phyloP scores from a whole-genome alignment of 352 stramenopile species.

The Phytophthora foliorum region DNA sequence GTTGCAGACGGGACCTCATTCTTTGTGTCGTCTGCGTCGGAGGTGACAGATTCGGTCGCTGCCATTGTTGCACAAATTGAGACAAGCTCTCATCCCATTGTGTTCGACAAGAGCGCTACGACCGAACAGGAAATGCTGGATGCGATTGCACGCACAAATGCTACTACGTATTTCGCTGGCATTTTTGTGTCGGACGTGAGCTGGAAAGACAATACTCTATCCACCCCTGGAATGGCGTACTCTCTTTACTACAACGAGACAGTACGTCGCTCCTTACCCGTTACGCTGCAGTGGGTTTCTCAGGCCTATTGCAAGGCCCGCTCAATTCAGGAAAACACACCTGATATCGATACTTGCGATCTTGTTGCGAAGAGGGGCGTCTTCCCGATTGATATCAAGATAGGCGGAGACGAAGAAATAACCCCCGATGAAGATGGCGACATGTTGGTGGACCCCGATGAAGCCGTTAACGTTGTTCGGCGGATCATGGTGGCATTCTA shows the following conservation, averaged over 20 bases:
- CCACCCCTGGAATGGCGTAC: slow-evolving; percentile 41
- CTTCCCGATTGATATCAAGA: slow-evolving; percentile 44
- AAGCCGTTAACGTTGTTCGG: slow-evolving; percentile 48
- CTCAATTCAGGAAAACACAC: slow-evolving; percentile 23
- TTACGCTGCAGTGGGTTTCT: slow-evolving; percentile 67
- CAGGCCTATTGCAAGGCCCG: slow-evolving; percentile 65
- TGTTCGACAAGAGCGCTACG: slow-evolving; percentile 39
- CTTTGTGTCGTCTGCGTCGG: slow-evolving; percentile 48
- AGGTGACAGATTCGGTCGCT: slow-evolving; percentile 32
- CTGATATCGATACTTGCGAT: slow-evolving; percentile 44
- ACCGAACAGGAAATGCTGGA: slow-evolving; percentile 54
- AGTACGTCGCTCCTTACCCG: slow-evolving; percentile 65
- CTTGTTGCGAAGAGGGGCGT: slow-evolving; percentile 62
- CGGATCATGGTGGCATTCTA: slow-evolving; percentile 96
- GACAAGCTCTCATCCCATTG: slow-evolving; percentile 29
- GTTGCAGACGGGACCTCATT: slow-evolving; percentile 52
- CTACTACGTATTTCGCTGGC: slow-evolving; percentile 64
- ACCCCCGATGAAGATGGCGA: slow-evolving; percentile 28
- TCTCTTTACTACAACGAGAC: slow-evolving; percentile 78
- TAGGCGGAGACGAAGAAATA: slow-evolving; percentile 30
- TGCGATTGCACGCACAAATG: slow-evolving; percentile 46
- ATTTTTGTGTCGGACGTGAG: slow-evolving; percentile 62
- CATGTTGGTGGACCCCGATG: slow-evolving; percentile 37
- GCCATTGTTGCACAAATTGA: slow-evolving; percentile 47
- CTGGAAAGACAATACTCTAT: slow-evolving; percentile 21